Percentiles rank a stretch among this genome's conserved stretches.
phyloP scores from a whole-genome alignment of 1,284 basidiomycete species.

The Omphalotus olearius region DNA sequence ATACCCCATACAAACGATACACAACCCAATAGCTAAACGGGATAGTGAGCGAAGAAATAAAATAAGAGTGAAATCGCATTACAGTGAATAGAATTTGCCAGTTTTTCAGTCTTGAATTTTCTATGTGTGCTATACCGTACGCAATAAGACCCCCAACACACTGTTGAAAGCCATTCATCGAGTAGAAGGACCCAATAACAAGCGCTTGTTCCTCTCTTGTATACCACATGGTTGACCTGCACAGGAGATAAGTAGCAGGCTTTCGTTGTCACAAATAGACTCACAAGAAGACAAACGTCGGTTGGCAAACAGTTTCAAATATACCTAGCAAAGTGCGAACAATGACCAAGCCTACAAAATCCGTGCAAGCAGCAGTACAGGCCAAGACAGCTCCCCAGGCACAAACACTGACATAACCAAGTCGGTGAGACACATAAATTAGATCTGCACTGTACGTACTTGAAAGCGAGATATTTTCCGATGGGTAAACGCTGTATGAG shows the following conservation, averaged over 20 bases:
- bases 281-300: conserved; percentile 41
- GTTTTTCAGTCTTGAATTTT: conserved; percentile 37
- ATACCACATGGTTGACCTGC: conserved; percentile 50
- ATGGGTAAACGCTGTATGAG: conserved; percentile 45
- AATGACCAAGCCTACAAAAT: conserved; percentile 40
- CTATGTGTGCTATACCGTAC: conserved; percentile 45
- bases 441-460: conserved; percentile 24
- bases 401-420: conserved; percentile 28
- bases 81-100: conserved; percentile 52
- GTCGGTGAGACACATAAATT: background rate
- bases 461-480: conserved; percentile 43
- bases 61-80: conserved; percentile 9
- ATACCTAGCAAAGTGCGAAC: conserved; percentile 46
- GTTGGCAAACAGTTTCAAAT: conserved; percentile 49
- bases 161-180: conserved; percentile 51
- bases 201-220: conserved; percentile 46
- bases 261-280: conserved; percentile 2
- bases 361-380: conserved; percentile 43
- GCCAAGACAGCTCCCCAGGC: conserved; percentile 47
- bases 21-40: conserved; percentile 36
- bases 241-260: background rate
- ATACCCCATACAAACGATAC: conserved; percentile 44
- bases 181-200: conserved; percentile 46
- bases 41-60: background rate
- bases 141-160: conserved; percentile 49